Base-by-base conservation (phyloP, 495 filamentous ascomycete species). In the Chlorociboria aeruginascens region DNA sequence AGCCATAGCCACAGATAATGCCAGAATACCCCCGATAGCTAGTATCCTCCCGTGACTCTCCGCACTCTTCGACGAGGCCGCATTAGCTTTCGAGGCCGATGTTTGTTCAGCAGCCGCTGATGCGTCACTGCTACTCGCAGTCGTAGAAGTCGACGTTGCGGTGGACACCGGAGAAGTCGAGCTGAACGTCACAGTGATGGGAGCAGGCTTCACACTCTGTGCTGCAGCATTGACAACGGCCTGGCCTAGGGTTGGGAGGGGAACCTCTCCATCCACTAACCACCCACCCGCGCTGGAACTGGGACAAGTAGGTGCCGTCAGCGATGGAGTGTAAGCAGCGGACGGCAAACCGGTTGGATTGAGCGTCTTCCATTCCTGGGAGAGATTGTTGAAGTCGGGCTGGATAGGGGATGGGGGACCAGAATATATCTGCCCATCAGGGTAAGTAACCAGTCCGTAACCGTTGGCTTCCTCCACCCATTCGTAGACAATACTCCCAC, bases 391-490 rank as follows among this genome's bases (percentile, higher is more conserved):
- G 63, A 86, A 94, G 55, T 93, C 87, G 0, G 86, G 86, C 0
- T 63, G 64, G 28, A 89, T 67, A 0, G 86, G 84, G 0, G 73
- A 84, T 0, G 87, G 87, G 0, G 78, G 83, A 29, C 85, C 86
- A 32, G 70, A 67, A 50, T 82, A 76, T 3, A 74, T 72, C 63
- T 69, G 86, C 8, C 85, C 85, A 48, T 78, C 81, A n/a, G 73
- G 66, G 38, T 94, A 94, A 39, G 70, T 81, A 61, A 95, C 77
- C 28, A 95, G 66, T 44, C 87, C 87, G 61, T 92, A 93, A 56
- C 85, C 64, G 61, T 92, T 93, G 31, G 72, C 66, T 61, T 92
- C 86, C 59, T 89, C 63, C 45, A 92, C 82, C 86, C 86, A 95
- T 63, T 95, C 86, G 64, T 93, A 93, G 53, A 90, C 68, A 49